phyloP scores from a whole-genome alignment of 2,329 filamentous ascomycete genomes.

The Diaporthe nobilis region DNA sequence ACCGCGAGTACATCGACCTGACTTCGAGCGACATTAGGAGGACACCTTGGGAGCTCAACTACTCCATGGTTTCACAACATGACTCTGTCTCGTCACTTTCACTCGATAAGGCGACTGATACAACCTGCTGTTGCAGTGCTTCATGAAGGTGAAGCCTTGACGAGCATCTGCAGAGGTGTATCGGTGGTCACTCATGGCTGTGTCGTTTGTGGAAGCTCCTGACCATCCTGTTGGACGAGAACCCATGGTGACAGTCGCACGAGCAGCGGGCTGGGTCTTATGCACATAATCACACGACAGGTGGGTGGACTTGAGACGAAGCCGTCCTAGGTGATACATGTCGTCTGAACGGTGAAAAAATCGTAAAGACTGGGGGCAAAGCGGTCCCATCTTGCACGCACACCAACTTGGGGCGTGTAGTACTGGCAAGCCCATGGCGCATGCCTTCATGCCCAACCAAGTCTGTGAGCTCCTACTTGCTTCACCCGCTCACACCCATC shows the following conservation, averaged over 20 bases:
- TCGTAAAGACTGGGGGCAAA: conserved; percentile 4
- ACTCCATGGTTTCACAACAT: conserved; percentile 16
- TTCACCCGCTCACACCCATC: background rate
- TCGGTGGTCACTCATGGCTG: conserved; percentile 8
- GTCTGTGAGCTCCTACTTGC: conserved; percentile 5
- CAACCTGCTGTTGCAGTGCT: conserved; percentile 19
- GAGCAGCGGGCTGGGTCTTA: conserved; percentile 12
- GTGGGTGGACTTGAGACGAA: conserved; percentile 25
- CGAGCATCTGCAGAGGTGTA: conserved; percentile 26
- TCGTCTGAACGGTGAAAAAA: conserved; percentile 21
- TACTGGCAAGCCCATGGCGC: conserved; percentile 3
- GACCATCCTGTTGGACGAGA: conserved; percentile 1
- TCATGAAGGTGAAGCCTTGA: conserved; percentile 10
- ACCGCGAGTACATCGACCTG: background rate
- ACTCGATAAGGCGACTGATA: conserved; percentile 25
- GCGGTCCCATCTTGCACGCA: conserved; percentile 2
- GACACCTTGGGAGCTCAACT: background rate
- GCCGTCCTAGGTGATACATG: conserved; percentile 30
- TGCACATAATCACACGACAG: conserved; percentile 28
- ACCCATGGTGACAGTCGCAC: conserved; percentile 18
- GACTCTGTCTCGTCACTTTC: background rate
- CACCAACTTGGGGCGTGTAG: conserved; percentile 13
- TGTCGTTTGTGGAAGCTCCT: conserved; percentile 15
- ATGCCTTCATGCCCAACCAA: conserved; percentile 22
- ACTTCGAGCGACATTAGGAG: background rate